Base-by-base conservation (phyloP, 108 stramenopile genomes). In the Poteriospumella lacustris region DNA sequence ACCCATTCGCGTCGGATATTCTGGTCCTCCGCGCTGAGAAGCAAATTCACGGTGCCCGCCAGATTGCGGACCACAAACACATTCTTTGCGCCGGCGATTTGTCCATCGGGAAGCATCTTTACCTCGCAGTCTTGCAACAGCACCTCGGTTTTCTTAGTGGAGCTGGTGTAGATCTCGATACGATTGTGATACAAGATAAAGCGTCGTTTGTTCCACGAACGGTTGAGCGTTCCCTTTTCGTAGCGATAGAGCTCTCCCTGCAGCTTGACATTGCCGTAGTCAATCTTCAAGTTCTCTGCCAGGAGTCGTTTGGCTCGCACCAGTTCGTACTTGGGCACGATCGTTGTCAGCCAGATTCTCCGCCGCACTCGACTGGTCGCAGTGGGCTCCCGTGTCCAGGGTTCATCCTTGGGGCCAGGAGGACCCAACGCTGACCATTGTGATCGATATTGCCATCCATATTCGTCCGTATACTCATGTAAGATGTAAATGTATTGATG, bases 371-470 rank as follows among this genome's bases (percentile, higher is more conserved):
- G 5, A 5, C 29, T 31, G 31, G 28, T 64, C 3, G 15, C 5
- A 9, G 28, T 26, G 3, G 24, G 3, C 9, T 34, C 5, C 9
- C 36, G 28, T 3, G 3, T 33, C 60, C 60, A 64, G 28, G 28
- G 60, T 24, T 64, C 60, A 64, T 64, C 60, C 3, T 64, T 3
- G 19, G 47, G 47, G 36, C 36, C 36, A 64, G 29, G 15, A 19
- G 9, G 28, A 12, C 29, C 31, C 9, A 3, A 9, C 28, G 15
- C 33, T 12, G 60, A 34, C 60, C 60, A 64, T 64, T 64, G 60
- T 12, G 60, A 64, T 26, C 60, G 60, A 33, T 64, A 64, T 33
- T 64, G 60, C 60, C 60, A 64, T 12, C 60, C 60, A 64, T 64
- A 34, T 3, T 12, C 24, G 24, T 64, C 60, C 5, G 60, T 64